Evolutionary conservation across 768 basidiomycete genomes (phyloP).

Genomic region (Trametes sanguinea): DNA sequence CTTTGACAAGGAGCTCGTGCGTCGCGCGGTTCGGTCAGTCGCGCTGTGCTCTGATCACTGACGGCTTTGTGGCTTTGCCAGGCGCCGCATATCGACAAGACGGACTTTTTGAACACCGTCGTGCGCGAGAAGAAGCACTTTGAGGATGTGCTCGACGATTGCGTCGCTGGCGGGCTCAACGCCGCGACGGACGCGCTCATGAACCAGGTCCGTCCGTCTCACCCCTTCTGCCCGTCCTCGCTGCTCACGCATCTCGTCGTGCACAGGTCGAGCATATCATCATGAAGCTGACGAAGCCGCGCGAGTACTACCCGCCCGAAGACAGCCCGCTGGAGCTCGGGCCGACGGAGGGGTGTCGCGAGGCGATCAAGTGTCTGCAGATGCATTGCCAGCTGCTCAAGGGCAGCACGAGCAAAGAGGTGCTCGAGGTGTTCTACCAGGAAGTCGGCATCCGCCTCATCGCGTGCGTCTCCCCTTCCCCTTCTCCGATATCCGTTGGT

Average conservation of each 20-base stretch:
- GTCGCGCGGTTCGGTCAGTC: conserved; percentile 28
- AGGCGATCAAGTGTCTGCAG: conserved; percentile 86
- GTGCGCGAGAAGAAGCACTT: conserved; percentile 97
- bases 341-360: conserved; percentile 84
- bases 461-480: conserved; percentile 22
- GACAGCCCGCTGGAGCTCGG: conserved; percentile 77
- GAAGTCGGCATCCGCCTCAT: conserved; percentile 85
- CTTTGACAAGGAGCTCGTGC: conserved; percentile 92
- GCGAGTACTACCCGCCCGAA: conserved; percentile 90
- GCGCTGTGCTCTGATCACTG: background rate
- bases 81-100: conserved; percentile 88
- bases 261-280: conserved; percentile 91
- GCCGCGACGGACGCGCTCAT: conserved; percentile 94
- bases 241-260: background rate
- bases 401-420: conserved; percentile 94
- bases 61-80: conserved; percentile 30
- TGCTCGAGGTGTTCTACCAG: conserved; percentile 96
- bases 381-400: conserved; percentile 89
- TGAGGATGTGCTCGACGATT: conserved; percentile 89
- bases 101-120: conserved; percentile 90
- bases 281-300: conserved; percentile 72
- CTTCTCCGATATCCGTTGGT: background rate
- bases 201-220: conserved; percentile 67
- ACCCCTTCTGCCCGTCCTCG: conserved; percentile 5
- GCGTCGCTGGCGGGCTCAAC: conserved; percentile 90